Evolutionary conservation across 2,329 filamentous ascomycete genomes (phyloP), one percentile per base, ranked within the genome.

Genomic region (Alternaria ventricosa): DNA sequence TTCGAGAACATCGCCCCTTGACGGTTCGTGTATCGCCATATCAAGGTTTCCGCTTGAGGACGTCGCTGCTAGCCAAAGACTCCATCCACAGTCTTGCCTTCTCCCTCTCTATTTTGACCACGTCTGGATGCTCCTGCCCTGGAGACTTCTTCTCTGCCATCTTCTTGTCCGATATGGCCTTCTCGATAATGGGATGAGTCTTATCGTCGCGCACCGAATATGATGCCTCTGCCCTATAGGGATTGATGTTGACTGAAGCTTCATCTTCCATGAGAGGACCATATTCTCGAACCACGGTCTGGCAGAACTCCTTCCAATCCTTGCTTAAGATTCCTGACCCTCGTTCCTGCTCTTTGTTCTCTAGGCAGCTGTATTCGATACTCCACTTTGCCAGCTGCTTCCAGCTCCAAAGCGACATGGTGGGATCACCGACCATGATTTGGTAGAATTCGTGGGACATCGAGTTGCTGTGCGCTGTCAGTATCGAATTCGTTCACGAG

Each of bases 401-500:
- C 89, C 90, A 92, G 46, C 90, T 90, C 66, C 87, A 87, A 0
- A 94, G 78, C 18, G 84, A 87, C 85, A 93, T 92, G 61, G 87
- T 85, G 12, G 85, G 82, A 47, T 88, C 88, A 51, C 91, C 91
- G 8, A 91, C 85, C 84, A 93, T 88, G 62, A 90, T 85, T 74
- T 94, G 91, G 75, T 93, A 93, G 74, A 93, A 93, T 73, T 94
- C 91, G 68, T 93, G 90, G 1, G 89, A 90, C 46, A 93, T 84
- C 2, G 88, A 88, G 13, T 90, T 92, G 66, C 89, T 92, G 61
- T 51, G 25, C 64, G 71, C 47, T 61, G 50, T 61, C 27, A 63
- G 54, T 18, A n/a, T 12, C 3, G 13, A 3, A n/a, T 1, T 41
- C 27, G 25, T 10, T 41, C 27, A 4, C 15, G 15, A 36, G 0